phyloP scores from a whole-genome alignment of 208 protist genomes.

The Wallacemonas rigidus region DNA sequence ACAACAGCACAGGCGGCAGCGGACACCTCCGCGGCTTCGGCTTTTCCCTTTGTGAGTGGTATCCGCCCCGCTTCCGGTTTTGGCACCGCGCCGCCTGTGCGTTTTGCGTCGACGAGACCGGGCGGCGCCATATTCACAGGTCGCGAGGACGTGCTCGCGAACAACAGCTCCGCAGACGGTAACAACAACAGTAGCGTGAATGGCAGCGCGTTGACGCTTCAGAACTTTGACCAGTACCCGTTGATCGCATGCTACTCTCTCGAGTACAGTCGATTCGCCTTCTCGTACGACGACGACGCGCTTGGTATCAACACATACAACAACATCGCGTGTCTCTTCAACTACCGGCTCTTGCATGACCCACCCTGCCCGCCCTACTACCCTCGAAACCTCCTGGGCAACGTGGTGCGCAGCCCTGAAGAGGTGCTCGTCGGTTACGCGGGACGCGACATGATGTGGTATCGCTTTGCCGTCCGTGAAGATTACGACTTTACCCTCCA shows the following conservation, averaged over 20 bases:
- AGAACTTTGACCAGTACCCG: constrained; percentile 40
- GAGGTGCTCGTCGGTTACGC: constrained; percentile 50
- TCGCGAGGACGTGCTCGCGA: constrained; percentile 33
- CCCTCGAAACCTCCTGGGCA: constrained; percentile 21
- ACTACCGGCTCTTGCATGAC: constrained; percentile 68
- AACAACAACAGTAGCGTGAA: constrained; percentile 5
- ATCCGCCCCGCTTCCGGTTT: neutral
- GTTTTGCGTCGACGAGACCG: neutral
- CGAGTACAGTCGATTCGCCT: constrained; percentile 80
- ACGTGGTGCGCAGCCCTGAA: constrained; percentile 34
- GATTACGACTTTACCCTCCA: constrained; percentile 92
- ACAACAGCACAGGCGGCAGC: no score
- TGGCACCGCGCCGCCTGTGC: neutral
- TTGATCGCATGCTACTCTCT: constrained; percentile 71
- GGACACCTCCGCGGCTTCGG: neutral
- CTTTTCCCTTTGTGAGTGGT: neutral
- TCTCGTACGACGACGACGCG: constrained; percentile 40
- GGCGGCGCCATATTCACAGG: constrained; percentile 32
- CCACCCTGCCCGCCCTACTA: constrained; percentile 49
- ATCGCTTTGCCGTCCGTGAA: constrained; percentile 84
- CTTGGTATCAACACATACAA: constrained; percentile 84
- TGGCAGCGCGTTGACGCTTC: constrained; percentile 1
- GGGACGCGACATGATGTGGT: constrained; percentile 64
- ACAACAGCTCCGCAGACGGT: constrained; percentile 31
- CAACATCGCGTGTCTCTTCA: constrained; percentile 88